A percentile compares a stretch with the other conserved stretches of the same genome.
Conservation (phyloP, 257 asterid species). For the Solanum tarijense region DNA sequence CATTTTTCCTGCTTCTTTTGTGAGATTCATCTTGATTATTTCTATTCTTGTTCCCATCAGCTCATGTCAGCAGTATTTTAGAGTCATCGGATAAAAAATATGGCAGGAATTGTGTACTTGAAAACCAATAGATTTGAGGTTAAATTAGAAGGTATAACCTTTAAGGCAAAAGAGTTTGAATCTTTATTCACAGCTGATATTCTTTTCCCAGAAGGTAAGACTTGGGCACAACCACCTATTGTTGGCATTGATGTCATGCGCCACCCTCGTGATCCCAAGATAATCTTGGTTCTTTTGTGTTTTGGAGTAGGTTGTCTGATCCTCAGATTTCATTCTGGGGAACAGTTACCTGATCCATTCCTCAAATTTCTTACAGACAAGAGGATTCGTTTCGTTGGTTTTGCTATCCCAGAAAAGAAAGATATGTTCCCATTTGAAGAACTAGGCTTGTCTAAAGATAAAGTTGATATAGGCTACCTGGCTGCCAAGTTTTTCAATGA, state of each 20-base stretch:
- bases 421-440: constrained; percentile 59
- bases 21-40: not conserved
- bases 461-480: constrained; percentile 57
- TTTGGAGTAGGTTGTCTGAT: constrained; percentile 80
- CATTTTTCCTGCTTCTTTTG: constrained; percentile 10
- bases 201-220: constrained; percentile 57
- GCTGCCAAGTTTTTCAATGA: constrained; percentile 50
- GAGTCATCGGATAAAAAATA: constrained; percentile 14
- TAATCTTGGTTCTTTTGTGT: constrained; percentile 41
- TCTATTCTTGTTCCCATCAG: not conserved
- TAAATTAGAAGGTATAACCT: constrained; percentile 77
- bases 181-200: constrained; percentile 54
- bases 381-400: constrained; percentile 65
- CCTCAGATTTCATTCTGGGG: constrained; percentile 48
- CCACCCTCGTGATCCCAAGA: constrained; percentile 71
- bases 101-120: constrained; percentile 69
- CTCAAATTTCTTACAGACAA: constrained; percentile 45
- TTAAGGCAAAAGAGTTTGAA: constrained; percentile 70
- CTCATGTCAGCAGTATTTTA: not conserved
- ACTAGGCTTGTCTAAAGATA: constrained; percentile 33
- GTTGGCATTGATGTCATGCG: constrained; percentile 82
- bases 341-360: constrained; percentile 33
- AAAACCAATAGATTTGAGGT: constrained; percentile 71
- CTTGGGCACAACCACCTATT: constrained; percentile 55
- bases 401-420: constrained; percentile 66